Conservation (phyloP, 2,329 filamentous ascomycete genomes). For the Meredithiella fracta region DNA sequence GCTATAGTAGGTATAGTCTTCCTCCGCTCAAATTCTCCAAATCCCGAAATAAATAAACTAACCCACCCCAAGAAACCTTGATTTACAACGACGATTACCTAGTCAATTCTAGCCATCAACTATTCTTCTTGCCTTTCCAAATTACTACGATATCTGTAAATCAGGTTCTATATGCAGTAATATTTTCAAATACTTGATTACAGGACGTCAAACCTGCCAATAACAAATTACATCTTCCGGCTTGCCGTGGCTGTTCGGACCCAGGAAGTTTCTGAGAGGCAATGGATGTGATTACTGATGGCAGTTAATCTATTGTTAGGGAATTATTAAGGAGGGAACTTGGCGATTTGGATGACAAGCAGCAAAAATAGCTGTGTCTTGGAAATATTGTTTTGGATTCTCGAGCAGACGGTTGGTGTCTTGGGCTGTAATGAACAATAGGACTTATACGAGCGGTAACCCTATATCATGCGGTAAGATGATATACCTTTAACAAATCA, state of each 20-base stretch:
- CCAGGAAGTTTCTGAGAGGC: neutral
- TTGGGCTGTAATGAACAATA: neutral
- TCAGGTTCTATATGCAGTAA: neutral
- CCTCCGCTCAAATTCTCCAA: too few relatives aligned
- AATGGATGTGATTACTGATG: neutral
- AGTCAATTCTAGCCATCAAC: neutral
- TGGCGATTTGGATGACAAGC: neutral
- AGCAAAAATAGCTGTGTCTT: neutral
- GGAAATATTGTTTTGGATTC: neutral
- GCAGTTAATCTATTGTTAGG: neutral
- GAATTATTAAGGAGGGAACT: neutral
- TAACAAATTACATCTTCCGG: too few relatives aligned
- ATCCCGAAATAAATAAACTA: too few relatives aligned
- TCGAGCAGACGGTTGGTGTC: neutral
- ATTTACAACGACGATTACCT: too few relatives aligned
- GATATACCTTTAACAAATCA: too few relatives aligned
- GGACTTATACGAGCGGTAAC: neutral
- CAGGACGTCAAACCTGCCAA: neutral
- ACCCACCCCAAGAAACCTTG: too few relatives aligned
- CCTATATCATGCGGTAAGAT: neutral
- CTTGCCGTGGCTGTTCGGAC: neutral
- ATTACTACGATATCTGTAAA: neutral
- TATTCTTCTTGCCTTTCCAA: neutral
- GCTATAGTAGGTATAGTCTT: too few relatives aligned
- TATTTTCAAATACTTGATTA: neutral